Evolutionary conservation across 2,329 filamentous ascomycete species (phyloP).

Genomic region (Knoxdaviesia capensis): DNA sequence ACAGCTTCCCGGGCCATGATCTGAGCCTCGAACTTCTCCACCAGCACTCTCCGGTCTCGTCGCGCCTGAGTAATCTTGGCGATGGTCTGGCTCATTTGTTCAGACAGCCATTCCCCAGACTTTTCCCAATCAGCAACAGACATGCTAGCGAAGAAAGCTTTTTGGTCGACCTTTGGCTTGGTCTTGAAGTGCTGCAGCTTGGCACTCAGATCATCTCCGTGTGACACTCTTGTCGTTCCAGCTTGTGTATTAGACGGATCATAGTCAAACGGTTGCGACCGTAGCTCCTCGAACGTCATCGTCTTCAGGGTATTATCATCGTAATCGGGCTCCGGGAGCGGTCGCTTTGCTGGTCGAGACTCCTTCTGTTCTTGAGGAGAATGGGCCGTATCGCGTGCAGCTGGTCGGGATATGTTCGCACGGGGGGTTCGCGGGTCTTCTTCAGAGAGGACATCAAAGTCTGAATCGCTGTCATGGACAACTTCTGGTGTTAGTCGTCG

Average conservation of each 20-base stretch:
- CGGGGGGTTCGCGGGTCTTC: too few relatives aligned
- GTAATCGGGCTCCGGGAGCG: constrained; percentile 28
- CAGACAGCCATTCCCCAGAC: constrained; percentile 38
- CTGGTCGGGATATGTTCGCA: too few relatives aligned
- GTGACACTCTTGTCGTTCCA: constrained; percentile 12
- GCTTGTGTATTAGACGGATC: constrained; percentile 24
- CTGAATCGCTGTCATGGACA: too few relatives aligned
- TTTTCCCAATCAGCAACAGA: constrained; percentile 36
- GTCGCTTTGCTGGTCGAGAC: constrained; percentile 15
- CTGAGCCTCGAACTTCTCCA: constrained; percentile 32
- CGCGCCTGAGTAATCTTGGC: constrained; percentile 25
- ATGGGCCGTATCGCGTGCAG: too few relatives aligned
- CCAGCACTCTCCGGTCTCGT: constrained; percentile 25
- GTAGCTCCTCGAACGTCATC: constrained; percentile 32
- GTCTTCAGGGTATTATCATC: constrained; percentile 31
- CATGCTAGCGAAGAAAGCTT: constrained; percentile 30
- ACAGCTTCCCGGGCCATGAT: constrained; percentile 32
- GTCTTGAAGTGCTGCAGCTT: constrained; percentile 29
- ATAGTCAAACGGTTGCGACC: constrained; percentile 32
- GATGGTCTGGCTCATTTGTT: constrained; percentile 29
- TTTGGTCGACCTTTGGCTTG: constrained; percentile 23
- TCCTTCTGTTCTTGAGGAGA: constrained; percentile 4
- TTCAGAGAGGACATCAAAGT: too few relatives aligned
- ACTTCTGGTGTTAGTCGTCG: too few relatives aligned
- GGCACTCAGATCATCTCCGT: constrained; percentile 21